Conservation (phyloP, 805 yeast species). For the Suhomyces pyralidae region DNA sequence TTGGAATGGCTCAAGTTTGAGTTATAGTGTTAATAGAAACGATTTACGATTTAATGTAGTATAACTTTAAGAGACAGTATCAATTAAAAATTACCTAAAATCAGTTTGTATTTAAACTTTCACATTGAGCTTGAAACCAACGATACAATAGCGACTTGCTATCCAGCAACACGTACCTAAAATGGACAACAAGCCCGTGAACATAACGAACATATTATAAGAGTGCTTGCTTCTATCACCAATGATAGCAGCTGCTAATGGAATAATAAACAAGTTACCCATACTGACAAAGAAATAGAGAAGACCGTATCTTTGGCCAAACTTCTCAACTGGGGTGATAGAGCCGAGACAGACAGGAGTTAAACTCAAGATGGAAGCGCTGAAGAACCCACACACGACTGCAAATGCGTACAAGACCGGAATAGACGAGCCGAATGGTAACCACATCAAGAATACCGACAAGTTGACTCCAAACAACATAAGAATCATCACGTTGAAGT, state of each 20-base stretch:
- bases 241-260: conserved; percentile 35
- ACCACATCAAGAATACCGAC: conserved; percentile 56
- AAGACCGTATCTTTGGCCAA: conserved; percentile 69
- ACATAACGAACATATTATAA: conserved; percentile 31
- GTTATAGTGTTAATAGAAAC: conserved; percentile 10
- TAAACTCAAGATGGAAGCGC: conserved; percentile 60
- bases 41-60: conserved; percentile 2
- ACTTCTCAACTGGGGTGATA: conserved; percentile 59
- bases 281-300: conserved; percentile 57
- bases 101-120: conserved; percentile 3
- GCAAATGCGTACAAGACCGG: conserved; percentile 51
- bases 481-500: conserved; percentile 52
- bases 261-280: conserved; percentile 36
- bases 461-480: conserved; percentile 47
- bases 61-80: background rate
- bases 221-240: conserved; percentile 26
- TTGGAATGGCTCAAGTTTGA: conserved; percentile 35
- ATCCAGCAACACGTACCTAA: conserved; percentile 28
- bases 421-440: conserved; percentile 54
- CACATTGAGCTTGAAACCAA: conserved; percentile 22
- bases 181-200: conserved; percentile 29
- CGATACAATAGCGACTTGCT: conserved; percentile 27
- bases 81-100: too few species aligned
- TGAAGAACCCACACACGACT: conserved; percentile 54
- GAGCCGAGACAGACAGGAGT: conserved; percentile 70